A percentile compares a stretch with the other conserved stretches of the same genome.
Evolutionary conservation across 768 basidiomycete genomes (phyloP).

Genomic region (Pholiota conissans): DNA sequence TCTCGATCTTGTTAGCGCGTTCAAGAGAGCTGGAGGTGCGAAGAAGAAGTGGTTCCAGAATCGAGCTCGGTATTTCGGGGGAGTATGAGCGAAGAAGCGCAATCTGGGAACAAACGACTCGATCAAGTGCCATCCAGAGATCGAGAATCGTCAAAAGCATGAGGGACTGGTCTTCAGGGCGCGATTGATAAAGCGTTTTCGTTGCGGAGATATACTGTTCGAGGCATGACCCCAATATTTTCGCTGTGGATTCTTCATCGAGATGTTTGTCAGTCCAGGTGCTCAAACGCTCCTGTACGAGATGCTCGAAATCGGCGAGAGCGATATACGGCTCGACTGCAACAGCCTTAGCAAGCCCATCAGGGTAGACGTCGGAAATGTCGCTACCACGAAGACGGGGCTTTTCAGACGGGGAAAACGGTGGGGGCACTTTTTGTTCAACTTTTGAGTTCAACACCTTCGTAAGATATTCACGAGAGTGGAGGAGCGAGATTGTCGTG

Average conservation of each 20-base stretch:
- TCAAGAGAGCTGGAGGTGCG: slow-evolving; percentile 25
- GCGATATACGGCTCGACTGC: slow-evolving; percentile 2
- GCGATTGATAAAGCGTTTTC: slow-evolving; percentile 23
- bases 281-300: slow-evolving; percentile 29
- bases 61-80: slow-evolving; percentile 38
- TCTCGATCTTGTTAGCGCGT: slow-evolving; percentile 25
- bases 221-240: slow-evolving; percentile 25
- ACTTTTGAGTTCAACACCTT: slow-evolving; percentile 8
- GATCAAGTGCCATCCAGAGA: slow-evolving; percentile 50
- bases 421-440: neutral
- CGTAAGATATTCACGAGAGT: slow-evolving; percentile 27
- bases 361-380: slow-evolving; percentile 5
- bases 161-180: slow-evolving; percentile 38
- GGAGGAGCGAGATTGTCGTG: slow-evolving; percentile 31
- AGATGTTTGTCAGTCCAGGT: slow-evolving; percentile 28
- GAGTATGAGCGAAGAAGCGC: slow-evolving; percentile 44
- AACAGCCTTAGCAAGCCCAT: slow-evolving; percentile 3
- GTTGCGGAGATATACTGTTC: slow-evolving; percentile 23
- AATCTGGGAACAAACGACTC: slow-evolving; percentile 26
- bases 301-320: slow-evolving; percentile 38
- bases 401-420: slow-evolving; percentile 18
- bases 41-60: slow-evolving; percentile 44
- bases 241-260: slow-evolving; percentile 12
- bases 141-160: slow-evolving; percentile 47
- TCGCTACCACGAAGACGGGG: slow-evolving; percentile 17